phyloP scores from a whole-genome alignment of 2,329 filamentous ascomycete genomes.

The Myotisia sp. region DNA sequence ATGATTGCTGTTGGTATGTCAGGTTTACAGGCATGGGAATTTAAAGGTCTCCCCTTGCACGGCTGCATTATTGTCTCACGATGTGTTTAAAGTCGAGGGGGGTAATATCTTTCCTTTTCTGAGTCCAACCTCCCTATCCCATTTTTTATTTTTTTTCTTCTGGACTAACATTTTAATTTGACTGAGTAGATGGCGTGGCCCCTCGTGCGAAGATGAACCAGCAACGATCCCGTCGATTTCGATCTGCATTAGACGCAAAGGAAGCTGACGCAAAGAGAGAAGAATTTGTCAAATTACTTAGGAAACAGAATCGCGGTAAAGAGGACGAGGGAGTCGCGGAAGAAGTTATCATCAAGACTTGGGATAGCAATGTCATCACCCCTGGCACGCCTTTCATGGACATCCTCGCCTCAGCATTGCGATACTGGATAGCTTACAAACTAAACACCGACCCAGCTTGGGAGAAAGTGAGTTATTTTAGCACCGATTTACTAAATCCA shows the following conservation, averaged over 20 bases:
- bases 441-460: constrained; percentile 91
- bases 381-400: constrained; percentile 99
- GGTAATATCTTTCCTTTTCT: constrained; percentile 15
- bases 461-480: constrained; percentile 47
- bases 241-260: constrained; percentile 82
- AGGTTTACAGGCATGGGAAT: constrained; percentile 7
- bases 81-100: constrained; percentile 19
- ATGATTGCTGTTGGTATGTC: constrained; percentile 82
- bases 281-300: constrained; percentile 72
- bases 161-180: constrained; percentile 17
- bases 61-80: constrained; percentile 17
- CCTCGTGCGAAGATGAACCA: constrained; percentile 99
- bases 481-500: background rate
- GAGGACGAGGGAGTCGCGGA: constrained; percentile 48
- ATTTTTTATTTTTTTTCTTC: background rate
- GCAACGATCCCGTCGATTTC: constrained; percentile 88
- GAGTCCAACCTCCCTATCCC: constrained; percentile 4
- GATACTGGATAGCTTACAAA: constrained; percentile 97
- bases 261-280: constrained; percentile 88
- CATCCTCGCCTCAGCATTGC: constrained; percentile 72
- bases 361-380: constrained; percentile 79
- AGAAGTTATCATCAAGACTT: constrained; percentile 65
- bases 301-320: constrained; percentile 57
- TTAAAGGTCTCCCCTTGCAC: constrained; percentile 15
- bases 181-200: constrained; percentile 66